Evolutionary conservation across 2,329 filamentous ascomycete genomes (phyloP).

Genomic region (Scytalidium sp.): DNA sequence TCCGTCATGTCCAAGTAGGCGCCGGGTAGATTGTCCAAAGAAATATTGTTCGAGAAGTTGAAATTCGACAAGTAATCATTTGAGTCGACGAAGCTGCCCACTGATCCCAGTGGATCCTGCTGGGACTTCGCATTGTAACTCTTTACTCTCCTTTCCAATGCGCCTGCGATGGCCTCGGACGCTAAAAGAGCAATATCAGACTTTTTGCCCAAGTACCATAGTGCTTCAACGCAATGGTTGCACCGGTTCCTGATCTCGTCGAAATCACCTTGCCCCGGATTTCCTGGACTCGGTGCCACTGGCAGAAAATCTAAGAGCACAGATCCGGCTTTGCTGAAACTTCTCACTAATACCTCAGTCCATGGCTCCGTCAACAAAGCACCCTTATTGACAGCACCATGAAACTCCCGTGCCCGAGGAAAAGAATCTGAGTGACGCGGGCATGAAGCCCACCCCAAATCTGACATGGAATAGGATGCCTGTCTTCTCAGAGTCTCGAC

Average conservation of each 20-base stretch:
- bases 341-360: slow-evolving; percentile 52
- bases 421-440: slow-evolving; percentile 29
- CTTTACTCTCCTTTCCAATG: slow-evolving; percentile 17
- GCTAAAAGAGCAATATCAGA: slow-evolving; percentile 47
- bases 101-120: too few species aligned
- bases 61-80: background rate
- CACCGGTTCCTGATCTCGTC: slow-evolving; percentile 33
- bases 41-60: background rate
- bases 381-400: slow-evolving; percentile 51
- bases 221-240: slow-evolving; percentile 47
- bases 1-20: background rate
- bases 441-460: slow-evolving; percentile 42
- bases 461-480: slow-evolving; percentile 44
- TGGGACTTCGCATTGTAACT: too few species aligned
- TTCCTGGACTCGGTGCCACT: slow-evolving; percentile 12
- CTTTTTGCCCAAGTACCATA: slow-evolving; percentile 53
- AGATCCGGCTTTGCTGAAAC: slow-evolving; percentile 46
- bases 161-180: slow-evolving; percentile 33
- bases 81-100: background rate
- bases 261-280: background rate
- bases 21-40: background rate
- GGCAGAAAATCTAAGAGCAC: slow-evolving; percentile 29
- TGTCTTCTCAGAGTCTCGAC: slow-evolving; percentile 37
- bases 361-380: slow-evolving; percentile 59
- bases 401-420: slow-evolving; percentile 34